These are phyloP conservation scores for Daedaleopsis nitida DNA, from an alignment of 768 basidiomycete genomes.

Conservation along the genomic window DNA sequence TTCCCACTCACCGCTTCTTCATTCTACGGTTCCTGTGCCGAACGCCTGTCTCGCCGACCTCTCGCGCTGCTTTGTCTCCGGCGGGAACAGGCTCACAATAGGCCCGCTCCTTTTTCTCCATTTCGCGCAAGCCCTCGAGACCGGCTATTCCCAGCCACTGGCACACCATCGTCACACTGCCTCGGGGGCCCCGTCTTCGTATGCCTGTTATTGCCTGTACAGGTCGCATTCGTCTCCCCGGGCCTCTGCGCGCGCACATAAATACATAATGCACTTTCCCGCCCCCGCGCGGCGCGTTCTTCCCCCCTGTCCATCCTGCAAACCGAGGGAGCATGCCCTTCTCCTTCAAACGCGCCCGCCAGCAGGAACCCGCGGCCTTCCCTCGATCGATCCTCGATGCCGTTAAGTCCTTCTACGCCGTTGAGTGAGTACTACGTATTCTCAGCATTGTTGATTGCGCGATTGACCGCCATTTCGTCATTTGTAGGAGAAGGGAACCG, in stretches of 20 bases:
- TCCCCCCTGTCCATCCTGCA: conserved; percentile 13
- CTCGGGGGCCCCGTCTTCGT: conserved; percentile 15
- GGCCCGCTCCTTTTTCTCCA: conserved; percentile 21
- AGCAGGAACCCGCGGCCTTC: conserved; percentile 46
- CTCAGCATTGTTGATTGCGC: neutral
- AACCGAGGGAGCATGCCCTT: conserved; percentile 36
- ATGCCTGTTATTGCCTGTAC: neutral
- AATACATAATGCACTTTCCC: conserved; percentile 21
- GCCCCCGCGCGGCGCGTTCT: conserved; percentile 17
- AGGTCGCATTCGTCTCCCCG: conserved; percentile 12
- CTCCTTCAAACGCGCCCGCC: conserved; percentile 48
- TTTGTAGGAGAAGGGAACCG: conserved; percentile 20
- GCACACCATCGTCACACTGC: conserved; percentile 15
- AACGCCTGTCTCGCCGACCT: conserved; percentile 5
- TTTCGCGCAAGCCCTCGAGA: conserved; percentile 1
- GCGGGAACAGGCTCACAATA: conserved; percentile 19
- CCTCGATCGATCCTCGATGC: conserved; percentile 50
- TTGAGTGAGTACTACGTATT: conserved; percentile 17
- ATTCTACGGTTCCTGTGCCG: conserved; percentile 24
- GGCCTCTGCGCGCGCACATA: conserved; percentile 15
- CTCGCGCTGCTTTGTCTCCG: conserved; percentile 20
- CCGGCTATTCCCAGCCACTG: conserved; percentile 15
- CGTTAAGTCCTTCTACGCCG: conserved; percentile 23
- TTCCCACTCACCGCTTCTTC: conserved; percentile 21
- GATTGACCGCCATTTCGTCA: conserved; percentile 6